Percentiles rank a stretch among this genome's conserved stretches.
phyloP scores from a whole-genome alignment of 306 rosid species.

The Canavalia ensiformis region DNA sequence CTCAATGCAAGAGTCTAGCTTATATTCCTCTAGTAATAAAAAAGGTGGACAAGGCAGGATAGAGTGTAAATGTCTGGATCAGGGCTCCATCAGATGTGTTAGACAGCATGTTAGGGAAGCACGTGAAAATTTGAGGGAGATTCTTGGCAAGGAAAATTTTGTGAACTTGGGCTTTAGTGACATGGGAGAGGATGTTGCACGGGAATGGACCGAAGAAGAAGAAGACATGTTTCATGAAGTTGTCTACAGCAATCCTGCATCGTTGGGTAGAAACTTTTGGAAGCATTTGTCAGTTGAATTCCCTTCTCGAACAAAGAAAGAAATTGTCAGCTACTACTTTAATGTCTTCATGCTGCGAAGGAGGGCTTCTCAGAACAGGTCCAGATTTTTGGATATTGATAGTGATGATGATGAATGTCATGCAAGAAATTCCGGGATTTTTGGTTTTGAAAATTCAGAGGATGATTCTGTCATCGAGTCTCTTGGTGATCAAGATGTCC shows the following conservation, averaged over 20 bases:
- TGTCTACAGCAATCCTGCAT: slow-evolving; percentile 61
- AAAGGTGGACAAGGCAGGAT: slow-evolving; percentile 51
- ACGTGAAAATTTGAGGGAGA: slow-evolving; percentile 51
- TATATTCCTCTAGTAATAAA: background rate
- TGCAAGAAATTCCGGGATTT: slow-evolving; percentile 41
- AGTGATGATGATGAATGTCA: slow-evolving; percentile 76
- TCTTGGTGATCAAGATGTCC: slow-evolving; percentile 51
- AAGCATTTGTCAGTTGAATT: slow-evolving; percentile 55
- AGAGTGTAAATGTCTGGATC: slow-evolving; percentile 57
- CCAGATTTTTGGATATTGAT: slow-evolving; percentile 54
- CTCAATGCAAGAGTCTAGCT: slow-evolving; percentile 50
- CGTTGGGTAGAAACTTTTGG: slow-evolving; percentile 68
- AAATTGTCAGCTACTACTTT: slow-evolving; percentile 64
- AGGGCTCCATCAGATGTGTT: slow-evolving; percentile 61
- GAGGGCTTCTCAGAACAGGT: slow-evolving; percentile 66
- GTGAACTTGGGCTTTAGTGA: slow-evolving; percentile 62
- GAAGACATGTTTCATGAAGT: slow-evolving; percentile 58
- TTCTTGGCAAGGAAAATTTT: slow-evolving; percentile 57
- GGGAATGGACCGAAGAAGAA: slow-evolving; percentile 66
- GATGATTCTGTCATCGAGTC: slow-evolving; percentile 69
- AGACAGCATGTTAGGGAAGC: slow-evolving; percentile 59
- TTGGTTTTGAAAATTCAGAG: slow-evolving; percentile 46
- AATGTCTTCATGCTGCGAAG: slow-evolving; percentile 67
- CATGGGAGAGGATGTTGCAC: slow-evolving; percentile 65
- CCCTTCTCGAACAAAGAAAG: slow-evolving; percentile 55